These are phyloP conservation scores for Kitagawia praeruptora DNA, from an alignment of 129 eudicot species.

Conservation along the genomic window DNA sequence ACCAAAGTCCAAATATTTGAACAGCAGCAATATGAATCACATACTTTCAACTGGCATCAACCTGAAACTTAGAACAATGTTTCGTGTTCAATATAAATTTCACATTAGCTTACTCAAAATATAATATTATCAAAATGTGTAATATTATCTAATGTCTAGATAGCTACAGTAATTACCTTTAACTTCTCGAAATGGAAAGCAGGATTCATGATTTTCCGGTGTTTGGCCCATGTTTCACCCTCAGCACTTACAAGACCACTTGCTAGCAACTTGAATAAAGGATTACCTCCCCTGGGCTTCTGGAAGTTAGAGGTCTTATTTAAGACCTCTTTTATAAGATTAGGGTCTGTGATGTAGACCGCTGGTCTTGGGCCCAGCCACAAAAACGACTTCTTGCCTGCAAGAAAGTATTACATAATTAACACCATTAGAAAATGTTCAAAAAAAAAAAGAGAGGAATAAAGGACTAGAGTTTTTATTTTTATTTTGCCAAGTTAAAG, in stretches of 20 bases:
- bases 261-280: slow-evolving; percentile 2
- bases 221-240: slow-evolving; percentile 20
- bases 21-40: not conserved
- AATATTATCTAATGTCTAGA: too few relatives aligned
- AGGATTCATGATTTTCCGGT: slow-evolving; percentile 19
- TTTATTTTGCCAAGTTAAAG: not conserved
- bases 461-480: not conserved
- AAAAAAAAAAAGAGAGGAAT: not conserved
- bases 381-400: slow-evolving; percentile 8
- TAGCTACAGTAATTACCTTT: slow-evolving; percentile 6
- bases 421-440: not conserved
- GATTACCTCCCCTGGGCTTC: slow-evolving; percentile 11
- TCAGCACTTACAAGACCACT: slow-evolving; percentile 6
- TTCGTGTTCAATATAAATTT: too few relatives aligned
- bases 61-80: not conserved
- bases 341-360: slow-evolving; percentile 13
- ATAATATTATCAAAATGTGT: too few relatives aligned
- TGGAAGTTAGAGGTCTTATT: slow-evolving; percentile 2
- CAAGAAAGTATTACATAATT: not conserved
- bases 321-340: slow-evolving; percentile 11
- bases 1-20: not conserved
- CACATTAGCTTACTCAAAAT: too few relatives aligned
- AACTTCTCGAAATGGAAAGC: slow-evolving; percentile 22
- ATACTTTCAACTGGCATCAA: not conserved
- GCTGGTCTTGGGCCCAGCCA: slow-evolving; percentile 19